Conservation (phyloP, 768 basidiomycete genomes). For the Cantharellus anzutake region DNA sequence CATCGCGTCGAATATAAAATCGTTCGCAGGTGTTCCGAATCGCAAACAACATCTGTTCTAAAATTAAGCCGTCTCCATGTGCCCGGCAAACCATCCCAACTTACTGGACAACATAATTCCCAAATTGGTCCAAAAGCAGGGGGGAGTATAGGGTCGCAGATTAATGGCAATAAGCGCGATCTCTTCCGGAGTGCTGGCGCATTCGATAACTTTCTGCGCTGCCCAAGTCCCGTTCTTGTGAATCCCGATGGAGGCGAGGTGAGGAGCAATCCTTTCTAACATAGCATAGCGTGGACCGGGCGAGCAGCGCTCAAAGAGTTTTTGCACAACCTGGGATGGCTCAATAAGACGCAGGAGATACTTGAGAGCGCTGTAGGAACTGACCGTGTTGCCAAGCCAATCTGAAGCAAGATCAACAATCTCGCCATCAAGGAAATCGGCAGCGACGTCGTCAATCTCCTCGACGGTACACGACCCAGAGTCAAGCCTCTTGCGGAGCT, state of each 20-base stretch:
- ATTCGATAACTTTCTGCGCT: conserved; percentile 97
- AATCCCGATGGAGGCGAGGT: conserved; percentile 92
- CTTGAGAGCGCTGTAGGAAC: conserved; percentile 11
- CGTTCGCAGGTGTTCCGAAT: conserved; percentile 75
- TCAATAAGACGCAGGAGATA: background rate
- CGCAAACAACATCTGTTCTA: conserved; percentile 60
- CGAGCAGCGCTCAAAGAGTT: conserved; percentile 84
- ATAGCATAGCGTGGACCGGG: conserved; percentile 61
- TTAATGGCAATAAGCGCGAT: conserved; percentile 69
- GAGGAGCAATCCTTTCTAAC: conserved; percentile 84
- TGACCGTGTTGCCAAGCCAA: conserved; percentile 91
- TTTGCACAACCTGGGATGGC: conserved; percentile 68
- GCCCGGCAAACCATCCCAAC: conserved; percentile 16
- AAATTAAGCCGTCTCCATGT: background rate
- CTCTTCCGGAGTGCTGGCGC: conserved; percentile 75
- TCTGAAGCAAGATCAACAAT: conserved; percentile 91
- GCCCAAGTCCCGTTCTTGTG: conserved; percentile 99
- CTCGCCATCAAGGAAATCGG: conserved; percentile 84
- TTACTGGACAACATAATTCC: conserved; percentile 85
- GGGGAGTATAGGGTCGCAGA: conserved; percentile 79
- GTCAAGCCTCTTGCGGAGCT: conserved; percentile 85
- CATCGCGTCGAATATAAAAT: conserved; percentile 96
- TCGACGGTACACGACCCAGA: conserved; percentile 65
- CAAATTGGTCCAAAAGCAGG: conserved; percentile 82
- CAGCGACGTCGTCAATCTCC: conserved; percentile 80